phyloP scores from a whole-genome alignment of 257 asterid genomes.

The Solanum appendiculatum region DNA sequence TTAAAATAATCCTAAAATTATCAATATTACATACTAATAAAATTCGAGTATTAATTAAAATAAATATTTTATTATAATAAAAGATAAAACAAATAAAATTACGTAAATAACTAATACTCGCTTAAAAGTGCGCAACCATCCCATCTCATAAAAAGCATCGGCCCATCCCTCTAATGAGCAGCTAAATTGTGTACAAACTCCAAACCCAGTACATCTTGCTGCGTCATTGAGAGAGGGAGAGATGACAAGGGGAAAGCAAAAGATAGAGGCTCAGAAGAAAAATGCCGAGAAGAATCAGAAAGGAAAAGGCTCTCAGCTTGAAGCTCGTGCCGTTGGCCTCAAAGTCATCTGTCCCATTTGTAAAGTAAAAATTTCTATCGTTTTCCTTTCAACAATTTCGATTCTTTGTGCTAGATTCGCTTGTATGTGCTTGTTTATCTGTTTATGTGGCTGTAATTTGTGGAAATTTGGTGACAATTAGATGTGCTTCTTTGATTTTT shows the following conservation, averaged over 20 bases:
- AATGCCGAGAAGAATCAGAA: slow-evolving; percentile 79
- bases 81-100: too few relatives aligned
- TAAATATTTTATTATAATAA: too few relatives aligned
- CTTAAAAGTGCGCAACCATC: too few relatives aligned
- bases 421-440: background rate
- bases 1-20: too few relatives aligned
- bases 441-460: background rate
- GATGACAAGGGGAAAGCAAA: background rate
- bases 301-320: slow-evolving; percentile 81
- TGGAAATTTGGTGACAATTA: background rate
- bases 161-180: background rate
- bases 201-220: background rate
- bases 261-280: slow-evolving; percentile 64
- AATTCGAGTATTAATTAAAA: too few relatives aligned
- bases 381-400: background rate
- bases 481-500: background rate
- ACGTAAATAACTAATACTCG: background rate
- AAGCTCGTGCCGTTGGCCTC: slow-evolving; percentile 90
- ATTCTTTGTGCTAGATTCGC: background rate
- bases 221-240: background rate
- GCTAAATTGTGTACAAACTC: background rate
- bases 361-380: slow-evolving; percentile 25
- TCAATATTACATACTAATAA: too few relatives aligned
- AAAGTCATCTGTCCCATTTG: slow-evolving; percentile 72
- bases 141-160: background rate